phyloP scores from a whole-genome alignment of 2,329 filamentous ascomycete genomes.

The Shiraia bambusicola region DNA sequence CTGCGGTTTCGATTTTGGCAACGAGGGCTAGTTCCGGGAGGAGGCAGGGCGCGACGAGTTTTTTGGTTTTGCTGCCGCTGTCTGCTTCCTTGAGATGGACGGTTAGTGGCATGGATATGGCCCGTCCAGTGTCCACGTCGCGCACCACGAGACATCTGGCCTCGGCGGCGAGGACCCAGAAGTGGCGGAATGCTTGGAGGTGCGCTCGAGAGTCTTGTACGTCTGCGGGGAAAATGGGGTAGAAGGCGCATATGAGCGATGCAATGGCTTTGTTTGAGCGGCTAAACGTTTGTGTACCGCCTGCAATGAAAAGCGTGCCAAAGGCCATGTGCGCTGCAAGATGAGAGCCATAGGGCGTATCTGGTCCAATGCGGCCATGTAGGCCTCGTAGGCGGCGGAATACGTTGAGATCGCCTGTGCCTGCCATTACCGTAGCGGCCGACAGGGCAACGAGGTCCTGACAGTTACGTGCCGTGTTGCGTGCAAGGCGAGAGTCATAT shows the following conservation, averaged over 20 bases:
- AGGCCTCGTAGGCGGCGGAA: conserved; percentile 83
- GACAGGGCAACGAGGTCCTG: conserved; percentile 85
- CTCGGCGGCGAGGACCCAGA: conserved; percentile 94
- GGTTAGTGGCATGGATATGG: conserved; percentile 71
- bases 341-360: conserved; percentile 90
- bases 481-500: conserved; percentile 83
- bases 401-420: conserved; percentile 83
- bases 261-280: conserved; percentile 86
- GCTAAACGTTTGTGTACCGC: conserved; percentile 88
- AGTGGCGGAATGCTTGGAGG: conserved; percentile 91
- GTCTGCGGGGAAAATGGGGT: conserved; percentile 84
- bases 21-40: conserved; percentile 67
- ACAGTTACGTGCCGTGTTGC: conserved; percentile 84
- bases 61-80: conserved; percentile 20
- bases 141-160: conserved; percentile 84
- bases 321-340: conserved; percentile 90
- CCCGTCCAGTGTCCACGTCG: conserved; percentile 80
- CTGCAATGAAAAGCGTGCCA: conserved; percentile 86
- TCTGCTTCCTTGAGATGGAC: conserved; percentile 58
- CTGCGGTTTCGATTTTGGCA: conserved; percentile 60
- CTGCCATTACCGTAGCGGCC: conserved; percentile 88
- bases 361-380: conserved; percentile 80
- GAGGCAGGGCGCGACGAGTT: conserved; percentile 57
- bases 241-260: conserved; percentile 85
- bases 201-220: conserved; percentile 95